These are phyloP conservation scores for Populus tremula DNA, from an alignment of 345 rosid species.

Conservation along the genomic window DNA sequence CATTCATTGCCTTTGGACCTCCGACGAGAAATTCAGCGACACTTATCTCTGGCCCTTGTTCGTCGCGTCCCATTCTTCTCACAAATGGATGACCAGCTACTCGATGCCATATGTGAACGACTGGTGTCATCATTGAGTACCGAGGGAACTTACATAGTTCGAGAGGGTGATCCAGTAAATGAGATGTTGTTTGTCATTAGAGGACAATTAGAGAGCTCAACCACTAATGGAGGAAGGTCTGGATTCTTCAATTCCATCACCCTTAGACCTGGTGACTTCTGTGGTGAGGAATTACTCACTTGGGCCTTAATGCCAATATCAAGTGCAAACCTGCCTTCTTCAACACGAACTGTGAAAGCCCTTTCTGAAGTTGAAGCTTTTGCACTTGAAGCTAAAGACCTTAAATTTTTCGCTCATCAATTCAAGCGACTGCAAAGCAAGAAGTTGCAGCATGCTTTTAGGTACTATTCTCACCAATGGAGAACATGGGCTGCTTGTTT, in stretches of 20 bases:
- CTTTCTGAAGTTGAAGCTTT: conserved; percentile 71
- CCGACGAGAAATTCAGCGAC: conserved; percentile 71
- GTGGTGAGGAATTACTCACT: conserved; percentile 84
- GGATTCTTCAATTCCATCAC: conserved; percentile 80
- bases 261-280: conserved; percentile 71
- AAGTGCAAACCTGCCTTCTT: conserved; percentile 54
- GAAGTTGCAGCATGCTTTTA: conserved; percentile 82
- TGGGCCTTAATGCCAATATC: conserved; percentile 69
- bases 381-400: conserved; percentile 69
- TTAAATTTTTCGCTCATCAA: conserved; percentile 72
- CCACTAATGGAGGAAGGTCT: conserved; percentile 75
- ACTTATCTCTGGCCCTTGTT: conserved; percentile 80
- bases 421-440: conserved; percentile 83
- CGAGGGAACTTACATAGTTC: conserved; percentile 50
- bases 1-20: conserved; percentile 68
- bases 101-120: conserved; percentile 86
- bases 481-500: conserved; percentile 80
- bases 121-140: conserved; percentile 71
- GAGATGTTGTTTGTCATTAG: conserved; percentile 91
- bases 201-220: conserved; percentile 82
- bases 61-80: conserved; percentile 92
- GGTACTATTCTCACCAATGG: conserved; percentile 96
- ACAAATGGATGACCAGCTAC: conserved; percentile 80
- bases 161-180: conserved; percentile 85
- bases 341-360: conserved; percentile 66